Conservation (phyloP, 345 rosid species). For the Mangifera indica region DNA sequence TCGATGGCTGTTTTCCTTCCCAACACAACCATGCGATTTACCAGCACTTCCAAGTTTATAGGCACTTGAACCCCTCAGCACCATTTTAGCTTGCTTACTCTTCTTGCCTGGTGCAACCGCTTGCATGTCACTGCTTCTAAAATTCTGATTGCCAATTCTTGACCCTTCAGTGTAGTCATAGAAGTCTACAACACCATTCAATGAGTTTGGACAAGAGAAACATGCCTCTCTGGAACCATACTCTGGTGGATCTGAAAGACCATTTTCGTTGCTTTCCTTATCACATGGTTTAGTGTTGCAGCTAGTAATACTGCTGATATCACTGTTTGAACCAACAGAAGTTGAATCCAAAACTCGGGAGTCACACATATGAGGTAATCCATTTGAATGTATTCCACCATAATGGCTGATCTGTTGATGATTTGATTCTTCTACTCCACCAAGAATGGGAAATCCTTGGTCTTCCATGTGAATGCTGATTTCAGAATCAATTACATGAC, state of each 20-base stretch:
- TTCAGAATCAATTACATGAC: constrained; percentile 17
- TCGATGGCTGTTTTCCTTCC: constrained; percentile 39
- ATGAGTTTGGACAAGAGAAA: constrained; percentile 15
- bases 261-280: constrained; percentile 2
- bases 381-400: constrained; percentile 15
- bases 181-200: constrained; percentile 23
- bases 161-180: constrained; percentile 13
- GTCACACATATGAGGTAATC: constrained; percentile 21
- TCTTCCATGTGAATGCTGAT: constrained; percentile 19
- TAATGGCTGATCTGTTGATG: constrained; percentile 3
- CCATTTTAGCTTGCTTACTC: constrained; percentile 32
- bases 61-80: constrained; percentile 24
- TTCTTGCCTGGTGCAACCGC: constrained; percentile 24
- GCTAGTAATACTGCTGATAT: constrained; percentile 20
- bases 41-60: constrained; percentile 29
- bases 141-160: constrained; percentile 14
- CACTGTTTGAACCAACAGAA: constrained; percentile 33
- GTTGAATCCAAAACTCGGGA: constrained; percentile 27
- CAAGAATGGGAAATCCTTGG: constrained; percentile 5
- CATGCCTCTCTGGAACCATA: constrained; percentile 15
- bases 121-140: constrained; percentile 16
- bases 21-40: constrained; percentile 24
- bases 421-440: constrained; percentile 14
- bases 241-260: constrained; percentile 21
- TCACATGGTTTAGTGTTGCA: constrained; percentile 18